These are phyloP conservation scores for Stipa capillata DNA, from an alignment of 176 grass and related monocot genomes.

Conservation along the genomic window DNA sequence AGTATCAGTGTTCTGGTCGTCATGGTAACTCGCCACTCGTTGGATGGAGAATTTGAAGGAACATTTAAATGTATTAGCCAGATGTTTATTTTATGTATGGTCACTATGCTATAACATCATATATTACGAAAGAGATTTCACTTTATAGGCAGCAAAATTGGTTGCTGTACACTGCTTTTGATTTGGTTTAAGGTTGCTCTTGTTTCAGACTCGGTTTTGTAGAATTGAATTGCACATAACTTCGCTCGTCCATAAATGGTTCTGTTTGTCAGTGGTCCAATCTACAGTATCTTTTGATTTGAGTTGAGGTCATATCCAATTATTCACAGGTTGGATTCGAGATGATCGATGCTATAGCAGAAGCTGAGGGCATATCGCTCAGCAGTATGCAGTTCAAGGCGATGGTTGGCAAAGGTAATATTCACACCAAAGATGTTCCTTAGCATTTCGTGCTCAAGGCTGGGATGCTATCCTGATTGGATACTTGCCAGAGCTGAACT, in stretches of 20 bases:
- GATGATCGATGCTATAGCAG: slow-evolving; percentile 97
- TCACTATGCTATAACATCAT: neutral
- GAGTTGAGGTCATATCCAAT: neutral
- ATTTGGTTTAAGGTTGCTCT: neutral
- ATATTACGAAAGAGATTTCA: neutral
- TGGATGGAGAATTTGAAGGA: neutral
- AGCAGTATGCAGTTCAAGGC: slow-evolving; percentile 84
- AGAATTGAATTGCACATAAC: neutral
- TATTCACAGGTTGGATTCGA: slow-evolving; percentile 83
- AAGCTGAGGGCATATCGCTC: slow-evolving; percentile 85
- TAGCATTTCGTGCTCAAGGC: neutral
- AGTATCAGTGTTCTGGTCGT: neutral
- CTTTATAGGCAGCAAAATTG: neutral
- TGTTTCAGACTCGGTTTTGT: neutral
- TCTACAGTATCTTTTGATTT: neutral
- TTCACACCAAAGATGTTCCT: neutral
- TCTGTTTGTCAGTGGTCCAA: neutral
- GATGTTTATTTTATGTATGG: neutral
- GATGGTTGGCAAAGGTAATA: slow-evolving; percentile 79
- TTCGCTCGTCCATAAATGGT: neutral
- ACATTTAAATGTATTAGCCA: neutral
- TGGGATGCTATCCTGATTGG: neutral
- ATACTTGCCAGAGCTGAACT: neutral
- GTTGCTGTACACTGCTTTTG: neutral
- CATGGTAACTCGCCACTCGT: neutral